Conservation (phyloP, 2,329 filamentous ascomycete genomes). For the Phaeophleospora eucalypticola region DNA sequence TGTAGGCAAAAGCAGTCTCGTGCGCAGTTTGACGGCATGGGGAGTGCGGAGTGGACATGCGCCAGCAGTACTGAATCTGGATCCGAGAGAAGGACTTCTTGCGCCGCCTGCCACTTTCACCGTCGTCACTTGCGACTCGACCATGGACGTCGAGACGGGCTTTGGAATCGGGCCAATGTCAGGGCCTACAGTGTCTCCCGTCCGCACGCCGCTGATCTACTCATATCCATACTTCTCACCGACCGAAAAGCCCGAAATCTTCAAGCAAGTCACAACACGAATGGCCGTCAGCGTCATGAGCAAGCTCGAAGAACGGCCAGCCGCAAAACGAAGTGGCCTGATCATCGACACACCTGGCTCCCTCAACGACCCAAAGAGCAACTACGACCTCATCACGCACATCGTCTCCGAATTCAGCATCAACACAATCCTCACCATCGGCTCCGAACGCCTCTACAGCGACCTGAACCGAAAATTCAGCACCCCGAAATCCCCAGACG, state of each 20-base stretch:
- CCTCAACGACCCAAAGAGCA: constrained; percentile 59
- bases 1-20: constrained; percentile 61
- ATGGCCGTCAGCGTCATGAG: constrained; percentile 75
- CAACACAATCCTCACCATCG: constrained; percentile 76
- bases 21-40: constrained; percentile 63
- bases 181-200: constrained; percentile 79
- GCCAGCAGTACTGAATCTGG: constrained; percentile 76
- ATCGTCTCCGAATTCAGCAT: constrained; percentile 65
- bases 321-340: constrained; percentile 68
- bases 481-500: constrained; percentile 47
- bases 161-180: constrained; percentile 90
- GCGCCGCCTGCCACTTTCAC: constrained; percentile 69
- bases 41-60: constrained; percentile 78
- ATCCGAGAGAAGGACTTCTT: constrained; percentile 65
- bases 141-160: constrained; percentile 77
- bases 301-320: constrained; percentile 69
- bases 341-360: constrained; percentile 80
- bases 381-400: constrained; percentile 75
- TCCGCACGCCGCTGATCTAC: constrained; percentile 88
- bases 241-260: constrained; percentile 67
- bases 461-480: constrained; percentile 69
- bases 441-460: constrained; percentile 69
- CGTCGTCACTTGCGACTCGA: constrained; percentile 78
- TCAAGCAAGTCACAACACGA: constrained; percentile 68
- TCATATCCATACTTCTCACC: constrained; percentile 73